These are phyloP conservation scores for Rhinocladiella mackenziei DNA, from an alignment of 2,329 filamentous ascomycete genomes.

Conservation along the genomic window DNA sequence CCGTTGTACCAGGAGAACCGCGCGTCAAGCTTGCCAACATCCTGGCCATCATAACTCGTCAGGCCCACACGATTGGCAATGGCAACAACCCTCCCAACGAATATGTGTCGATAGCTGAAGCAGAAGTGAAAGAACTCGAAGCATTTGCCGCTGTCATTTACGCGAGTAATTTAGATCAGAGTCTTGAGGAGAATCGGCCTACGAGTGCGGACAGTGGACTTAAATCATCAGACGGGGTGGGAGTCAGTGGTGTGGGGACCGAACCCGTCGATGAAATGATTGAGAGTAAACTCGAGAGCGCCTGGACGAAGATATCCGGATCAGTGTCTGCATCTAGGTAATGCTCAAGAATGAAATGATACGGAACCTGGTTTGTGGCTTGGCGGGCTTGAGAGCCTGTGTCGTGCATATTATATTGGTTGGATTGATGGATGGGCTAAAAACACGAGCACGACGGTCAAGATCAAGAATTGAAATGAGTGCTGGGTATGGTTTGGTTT, in stretches of 20 bases:
- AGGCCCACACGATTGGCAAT: slow-evolving; percentile 84
- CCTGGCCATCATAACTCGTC: slow-evolving; percentile 81
- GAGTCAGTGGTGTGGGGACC: slow-evolving; percentile 21
- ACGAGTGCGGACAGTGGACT: slow-evolving; percentile 15
- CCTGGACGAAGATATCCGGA: slow-evolving; percentile 28
- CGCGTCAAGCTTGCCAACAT: slow-evolving; percentile 80
- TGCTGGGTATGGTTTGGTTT: neutral
- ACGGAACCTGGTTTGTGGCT: too few species aligned
- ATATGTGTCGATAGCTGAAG: slow-evolving; percentile 43
- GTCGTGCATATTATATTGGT: too few species aligned
- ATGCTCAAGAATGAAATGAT: too few species aligned
- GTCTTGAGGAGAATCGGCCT: slow-evolving; percentile 19
- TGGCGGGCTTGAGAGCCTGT: too few species aligned
- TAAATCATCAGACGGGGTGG: slow-evolving; percentile 20
- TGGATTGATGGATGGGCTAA: too few species aligned
- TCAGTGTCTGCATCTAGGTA: slow-evolving; percentile 2
- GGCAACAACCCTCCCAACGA: slow-evolving; percentile 50
- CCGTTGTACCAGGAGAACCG: slow-evolving; percentile 40
- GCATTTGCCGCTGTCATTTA: slow-evolving; percentile 49
- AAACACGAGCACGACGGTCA: too few species aligned
- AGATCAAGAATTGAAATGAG: neutral
- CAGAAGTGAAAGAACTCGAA: slow-evolving; percentile 46
- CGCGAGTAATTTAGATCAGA: slow-evolving; percentile 44
- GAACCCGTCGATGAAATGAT: slow-evolving; percentile 26
- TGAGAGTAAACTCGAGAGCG: slow-evolving; percentile 28